Base-by-base conservation (phyloP, 2,329 filamentous ascomycete species). In the Tothia fuscella region DNA sequence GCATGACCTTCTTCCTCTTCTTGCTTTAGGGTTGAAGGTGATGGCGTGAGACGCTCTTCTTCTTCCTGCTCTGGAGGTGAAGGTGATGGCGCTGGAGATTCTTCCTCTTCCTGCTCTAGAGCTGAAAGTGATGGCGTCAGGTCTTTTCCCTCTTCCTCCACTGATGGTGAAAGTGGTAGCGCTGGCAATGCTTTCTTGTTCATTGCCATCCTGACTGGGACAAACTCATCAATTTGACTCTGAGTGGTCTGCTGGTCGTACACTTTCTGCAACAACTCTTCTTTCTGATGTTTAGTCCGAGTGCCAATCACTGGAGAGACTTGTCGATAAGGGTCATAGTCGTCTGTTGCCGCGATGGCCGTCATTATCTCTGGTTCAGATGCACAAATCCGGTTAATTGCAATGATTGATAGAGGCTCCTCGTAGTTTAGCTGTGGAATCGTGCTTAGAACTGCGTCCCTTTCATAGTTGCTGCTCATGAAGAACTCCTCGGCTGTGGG, bases 311-410 rank as follows among this genome's bases (percentile, higher is more conserved):
- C 17, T 22, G 39, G 39, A 17, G 29, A 12, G 16, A 22, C 29
- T 20, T 29, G 30, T 22, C 39, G 17, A 28, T 35, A 41, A 16
- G 39, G 39, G 28, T 41, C 39, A 22, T 41, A 41, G 29, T 41
- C 39, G 20, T 41, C 39, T 25, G 24, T 9, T 17, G 16, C 21
- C 25, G 19, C 26, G 26, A 26, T 20, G 7, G n/a, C 31, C 9
- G 16, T 22, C 14, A 41, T n/a, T 19, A 24, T 31, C 22, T 41
- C 39, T 5, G 26, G 25, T 3, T 41, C 21, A 20, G 21, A 22
- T 9, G 26, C 39, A 24, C 34, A 13, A 25, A n/a, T n/a, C n/a
- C n/a, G n/a, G n/a, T n/a, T n/a, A n/a, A n/a, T n/a, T n/a, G n/a
- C n/a, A n/a, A n/a, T n/a, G n/a, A n/a, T n/a, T n/a, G n/a, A n/a